Evolutionary conservation across 768 basidiomycete genomes (phyloP), one percentile per base, ranked within the genome.

Genomic region (Ephemerocybe angulata): DNA sequence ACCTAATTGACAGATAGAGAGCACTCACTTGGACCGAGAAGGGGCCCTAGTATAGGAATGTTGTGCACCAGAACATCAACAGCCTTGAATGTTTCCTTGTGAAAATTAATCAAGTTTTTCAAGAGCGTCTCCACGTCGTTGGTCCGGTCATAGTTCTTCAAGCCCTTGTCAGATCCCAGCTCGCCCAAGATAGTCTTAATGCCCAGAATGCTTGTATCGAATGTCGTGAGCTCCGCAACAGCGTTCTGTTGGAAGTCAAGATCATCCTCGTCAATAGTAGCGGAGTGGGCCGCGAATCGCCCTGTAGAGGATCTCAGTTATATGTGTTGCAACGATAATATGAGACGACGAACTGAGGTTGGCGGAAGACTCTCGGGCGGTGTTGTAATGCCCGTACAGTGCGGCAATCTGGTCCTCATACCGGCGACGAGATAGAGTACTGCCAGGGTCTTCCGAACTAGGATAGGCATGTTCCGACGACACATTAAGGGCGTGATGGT

Each of bases 11-110:
- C n/a, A 12, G n/a, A 19, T 19, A 40, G 29, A 13, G 19, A 28
- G n/a, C 27, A 49, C 47, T 53, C 13, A 88, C 86, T 73, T 3
- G 83, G 82, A 24, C 75, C 84, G 43, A 87, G 63, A 17, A 76
- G 52, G 15, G 79, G 77, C 21, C 81, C 83, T 7, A 86, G 63
- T 10, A 64, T 56, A 1, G 83, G 83, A 49, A 80, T 52, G 10
- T 67, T 61, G 35, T 72, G 52, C 17, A 78, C 66, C 8, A 82
- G 49, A 1, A 17, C 59, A 50, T 62, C 53, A 27, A 72, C 62
- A 29, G 61, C 63, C 13, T 38, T 63, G 35, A 87, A 68, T 4
- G 66, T 52, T 29, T 77, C 58, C 67, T 87, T 87, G 69, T 71
- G 62, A 29, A 67, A 50, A 61, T 85, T 78, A 62, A 83, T 61